Base-by-base conservation (phyloP, 768 basidiomycete genomes). In the Kwoniella dendrophila region DNA sequence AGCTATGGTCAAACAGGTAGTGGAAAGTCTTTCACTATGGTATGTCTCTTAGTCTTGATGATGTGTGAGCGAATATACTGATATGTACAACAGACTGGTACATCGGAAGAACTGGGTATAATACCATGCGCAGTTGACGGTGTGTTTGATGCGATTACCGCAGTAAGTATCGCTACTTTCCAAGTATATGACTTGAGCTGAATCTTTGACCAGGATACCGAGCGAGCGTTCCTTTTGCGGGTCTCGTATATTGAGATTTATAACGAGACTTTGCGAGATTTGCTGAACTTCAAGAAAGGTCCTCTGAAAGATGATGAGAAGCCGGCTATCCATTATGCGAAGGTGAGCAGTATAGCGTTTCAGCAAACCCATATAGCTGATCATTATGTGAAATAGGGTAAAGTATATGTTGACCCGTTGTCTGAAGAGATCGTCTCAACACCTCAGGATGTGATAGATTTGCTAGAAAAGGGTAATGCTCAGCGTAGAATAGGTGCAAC, bases 361-460 rank as follows among this genome's bases (percentile, higher is more conserved):
- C 10, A 3, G 36, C 44, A 36, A 7, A 8, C 34, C 7, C 34
- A 8, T 20, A 11, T 7, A 34, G n/a, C 20, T 3, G 18, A 26
- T 26, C 49, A 49, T 53, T 22, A 53, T 45, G 16, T 20, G 8
- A 29, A 45, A 27, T 30, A 78, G 75, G 75, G 74, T 0, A 71
- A 76, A 57, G 77, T 78, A 2, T 72, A 69, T 26, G 77, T 78
- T 8, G 72, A 75, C 10, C 77, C 77, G 2, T 75, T 90, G 10
- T 80, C 92, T 54, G 83, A 88, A 1, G 85, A 90, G 56, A 81
- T 83, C 48, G 84, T 87, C 48, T 95, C 89, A 85, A 88, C 87
- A 2, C 76, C 89, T 18, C 83, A 87, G 41, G 92, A 97, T 70
- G 86, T 87, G 59, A 79, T 98, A 32, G 81, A 82, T 16, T 88